Conservation (phyloP, 768 basidiomycete species). For the Naganishia vishniacii region DNA sequence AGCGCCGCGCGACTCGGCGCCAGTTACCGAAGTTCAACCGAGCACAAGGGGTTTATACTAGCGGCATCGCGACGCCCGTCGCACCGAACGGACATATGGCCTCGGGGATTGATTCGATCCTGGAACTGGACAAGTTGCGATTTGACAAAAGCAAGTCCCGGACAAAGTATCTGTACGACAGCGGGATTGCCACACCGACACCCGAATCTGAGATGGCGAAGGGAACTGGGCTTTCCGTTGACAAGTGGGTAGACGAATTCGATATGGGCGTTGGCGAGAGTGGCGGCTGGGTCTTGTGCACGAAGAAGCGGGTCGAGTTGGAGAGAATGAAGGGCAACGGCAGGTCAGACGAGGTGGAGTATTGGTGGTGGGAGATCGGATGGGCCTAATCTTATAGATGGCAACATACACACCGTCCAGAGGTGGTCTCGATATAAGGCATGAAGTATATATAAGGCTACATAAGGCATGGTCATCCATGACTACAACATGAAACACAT, state of each 20-base stretch:
- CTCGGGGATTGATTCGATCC: conserved; percentile 6
- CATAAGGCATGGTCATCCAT: too few relatives aligned
- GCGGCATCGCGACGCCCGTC: conserved; percentile 16
- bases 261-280: conserved; percentile 33
- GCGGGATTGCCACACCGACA: conserved; percentile 28
- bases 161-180: conserved; percentile 34
- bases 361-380: conserved; percentile 49
- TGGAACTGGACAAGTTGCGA: conserved; percentile 11
- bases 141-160: conserved; percentile 22
- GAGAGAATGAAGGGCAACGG: conserved; percentile 43
- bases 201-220: conserved; percentile 17
- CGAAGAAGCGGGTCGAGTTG: conserved; percentile 35
- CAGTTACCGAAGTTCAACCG: conserved; percentile 6
- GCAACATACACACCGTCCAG: too few relatives aligned
- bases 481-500: too few relatives aligned
- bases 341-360: conserved; percentile 41
- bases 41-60: background rate
- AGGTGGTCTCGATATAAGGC: too few relatives aligned
- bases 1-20: background rate
- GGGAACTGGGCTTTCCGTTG: conserved; percentile 9
- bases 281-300: conserved; percentile 24
- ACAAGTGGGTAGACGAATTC: conserved; percentile 22
- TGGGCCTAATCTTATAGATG: conserved; percentile 34
- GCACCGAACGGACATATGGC: conserved; percentile 6
- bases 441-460: too few relatives aligned